Percentiles rank a stretch among this genome's conserved stretches.
Conservation (phyloP, 768 basidiomycete species). For the Leccinum variicolor region DNA sequence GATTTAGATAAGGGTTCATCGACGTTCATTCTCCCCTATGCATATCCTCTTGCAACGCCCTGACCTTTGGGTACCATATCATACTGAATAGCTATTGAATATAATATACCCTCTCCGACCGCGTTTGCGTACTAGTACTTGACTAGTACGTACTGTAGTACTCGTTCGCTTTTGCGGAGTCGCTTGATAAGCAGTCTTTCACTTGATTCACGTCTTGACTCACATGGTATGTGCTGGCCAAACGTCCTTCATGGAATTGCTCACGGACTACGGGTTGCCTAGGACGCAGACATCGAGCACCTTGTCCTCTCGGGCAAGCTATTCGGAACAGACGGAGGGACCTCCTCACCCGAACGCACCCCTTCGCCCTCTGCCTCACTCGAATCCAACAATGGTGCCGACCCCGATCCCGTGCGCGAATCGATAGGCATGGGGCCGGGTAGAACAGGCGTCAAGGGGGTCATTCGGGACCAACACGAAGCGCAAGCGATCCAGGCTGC, state of each 20-base stretch:
- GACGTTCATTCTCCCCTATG: neutral
- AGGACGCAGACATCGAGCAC: slow-evolving; percentile 58
- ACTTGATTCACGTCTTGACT: neutral
- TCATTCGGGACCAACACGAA: slow-evolving; percentile 78
- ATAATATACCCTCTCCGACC: neutral
- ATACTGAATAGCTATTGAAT: neutral
- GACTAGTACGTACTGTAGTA: too few relatives aligned
- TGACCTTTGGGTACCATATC: neutral
- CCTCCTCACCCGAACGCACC: slow-evolving; percentile 64
- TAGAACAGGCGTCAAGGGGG: slow-evolving; percentile 85
- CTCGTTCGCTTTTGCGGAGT: neutral
- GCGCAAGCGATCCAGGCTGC: slow-evolving; percentile 54
- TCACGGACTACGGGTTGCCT: slow-evolving; percentile 2
- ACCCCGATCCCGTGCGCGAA: slow-evolving; percentile 31
- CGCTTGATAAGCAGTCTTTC: slow-evolving; percentile 16
- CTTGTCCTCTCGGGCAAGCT: slow-evolving; percentile 76
- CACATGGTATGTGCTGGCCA: slow-evolving; percentile 14
- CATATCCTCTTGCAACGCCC: neutral
- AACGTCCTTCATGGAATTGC: neutral
- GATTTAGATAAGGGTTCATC: neutral
- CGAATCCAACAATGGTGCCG: slow-evolving; percentile 25
- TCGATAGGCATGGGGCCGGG: slow-evolving; percentile 86
- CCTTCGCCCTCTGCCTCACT: slow-evolving; percentile 45
- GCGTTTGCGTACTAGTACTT: neutral
- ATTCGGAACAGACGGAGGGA: slow-evolving; percentile 52